Conservation (phyloP, 2,329 filamentous ascomycete genomes). For the Fusarium succisae region DNA sequence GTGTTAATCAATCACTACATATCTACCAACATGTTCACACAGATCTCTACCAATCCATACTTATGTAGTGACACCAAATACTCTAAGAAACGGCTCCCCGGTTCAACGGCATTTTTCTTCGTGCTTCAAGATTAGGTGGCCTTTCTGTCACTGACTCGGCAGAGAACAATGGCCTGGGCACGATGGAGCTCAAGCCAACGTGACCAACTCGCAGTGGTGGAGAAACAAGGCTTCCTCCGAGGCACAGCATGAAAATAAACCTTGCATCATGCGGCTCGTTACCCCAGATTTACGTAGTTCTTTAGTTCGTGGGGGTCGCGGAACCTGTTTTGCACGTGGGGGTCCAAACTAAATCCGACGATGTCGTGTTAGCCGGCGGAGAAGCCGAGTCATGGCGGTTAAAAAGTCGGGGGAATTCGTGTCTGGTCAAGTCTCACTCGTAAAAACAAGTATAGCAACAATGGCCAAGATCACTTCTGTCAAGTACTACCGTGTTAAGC, state of each 20-base stretch:
- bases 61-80: too few relatives aligned
- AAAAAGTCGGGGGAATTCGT: background rate
- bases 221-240: background rate
- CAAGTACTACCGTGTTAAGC: slow-evolving; percentile 79
- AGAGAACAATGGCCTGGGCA: background rate
- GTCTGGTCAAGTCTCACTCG: too few relatives aligned
- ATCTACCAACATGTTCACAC: accelerated
- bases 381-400: background rate
- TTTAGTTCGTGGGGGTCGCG: background rate
- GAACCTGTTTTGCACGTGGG: slow-evolving; percentile 1
- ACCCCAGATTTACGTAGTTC: slow-evolving; percentile 5
- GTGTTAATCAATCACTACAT: accelerated
- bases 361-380: background rate
- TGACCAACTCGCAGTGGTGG: background rate
- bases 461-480: slow-evolving; percentile 56
- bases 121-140: background rate
- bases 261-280: background rate
- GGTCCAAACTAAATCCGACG: background rate
- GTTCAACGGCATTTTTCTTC: accelerated
- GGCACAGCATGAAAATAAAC: background rate
- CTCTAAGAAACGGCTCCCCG: accelerated
- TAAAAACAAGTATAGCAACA: background rate
- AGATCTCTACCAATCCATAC: accelerated
- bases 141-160: background rate
- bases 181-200: background rate